Evolutionary conservation across 371 early-diverging fungal species (phyloP).

Genomic region (Haplosporangium sp.): DNA sequence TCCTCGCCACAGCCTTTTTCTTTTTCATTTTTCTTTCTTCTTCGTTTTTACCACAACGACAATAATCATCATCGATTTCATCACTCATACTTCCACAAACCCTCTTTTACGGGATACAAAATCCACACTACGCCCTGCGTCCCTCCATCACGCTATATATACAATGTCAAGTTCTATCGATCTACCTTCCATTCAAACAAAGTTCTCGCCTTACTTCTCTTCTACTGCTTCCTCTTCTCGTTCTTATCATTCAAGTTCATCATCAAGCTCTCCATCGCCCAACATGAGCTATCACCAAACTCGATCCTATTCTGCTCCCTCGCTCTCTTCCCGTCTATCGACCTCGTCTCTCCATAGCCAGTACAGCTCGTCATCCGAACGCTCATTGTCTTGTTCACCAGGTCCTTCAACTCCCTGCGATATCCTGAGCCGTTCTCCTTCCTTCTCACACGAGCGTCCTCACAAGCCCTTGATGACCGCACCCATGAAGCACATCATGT

Average conservation of each 20-base stretch:
- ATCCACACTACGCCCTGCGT: background rate
- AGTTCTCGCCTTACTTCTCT: conserved; percentile 20
- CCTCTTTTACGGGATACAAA: conserved; percentile 3
- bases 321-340: conserved; percentile 45
- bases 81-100: background rate
- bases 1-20: background rate
- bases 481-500: conserved; percentile 14
- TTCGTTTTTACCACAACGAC: conserved; percentile 1
- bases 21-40: background rate
- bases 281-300: conserved; percentile 32
- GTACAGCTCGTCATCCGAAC: conserved; percentile 46
- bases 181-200: conserved; percentile 46
- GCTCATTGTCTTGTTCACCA: conserved; percentile 43
- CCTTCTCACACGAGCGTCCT: conserved; percentile 33
- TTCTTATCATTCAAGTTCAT: conserved; percentile 24
- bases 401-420: conserved; percentile 51
- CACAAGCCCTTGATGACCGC: conserved; percentile 20
- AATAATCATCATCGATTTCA: background rate
- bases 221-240: conserved; percentile 21
- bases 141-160: background rate
- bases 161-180: conserved; percentile 42
- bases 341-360: conserved; percentile 49
- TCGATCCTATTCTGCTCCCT: conserved; percentile 22
- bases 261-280: conserved; percentile 31
- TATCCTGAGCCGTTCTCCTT: conserved; percentile 43